phyloP scores from a whole-genome alignment of 148 eudicot genomes.

The Vaccinium darrowii region DNA sequence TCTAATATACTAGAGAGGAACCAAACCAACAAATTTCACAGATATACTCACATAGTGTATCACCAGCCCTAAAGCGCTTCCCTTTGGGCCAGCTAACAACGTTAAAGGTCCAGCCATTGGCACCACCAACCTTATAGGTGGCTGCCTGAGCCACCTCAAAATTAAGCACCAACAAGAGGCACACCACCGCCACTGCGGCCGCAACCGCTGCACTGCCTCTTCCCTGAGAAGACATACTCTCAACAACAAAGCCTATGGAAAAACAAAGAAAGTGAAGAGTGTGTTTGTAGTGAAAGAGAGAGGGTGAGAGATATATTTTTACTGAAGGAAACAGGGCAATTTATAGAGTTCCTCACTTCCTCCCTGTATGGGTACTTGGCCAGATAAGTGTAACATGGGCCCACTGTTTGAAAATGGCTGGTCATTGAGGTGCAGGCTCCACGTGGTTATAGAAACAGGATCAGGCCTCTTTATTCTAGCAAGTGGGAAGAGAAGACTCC shows the following conservation, averaged over 20 bases:
- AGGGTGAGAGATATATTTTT: not conserved
- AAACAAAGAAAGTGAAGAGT: not conserved
- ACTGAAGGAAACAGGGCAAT: not conserved
- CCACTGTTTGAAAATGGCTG: slow-evolving; percentile 1
- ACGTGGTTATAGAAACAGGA: not conserved
- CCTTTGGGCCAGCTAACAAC: slow-evolving; percentile 43
- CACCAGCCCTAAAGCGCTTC: slow-evolving; percentile 58
- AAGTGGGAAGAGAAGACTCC: not conserved
- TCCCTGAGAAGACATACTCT: slow-evolving; percentile 40
- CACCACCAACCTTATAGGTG: slow-evolving; percentile 48
- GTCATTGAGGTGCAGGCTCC: not conserved
- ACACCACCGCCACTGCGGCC: slow-evolving; percentile 14
- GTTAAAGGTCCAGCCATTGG: slow-evolving; percentile 50
- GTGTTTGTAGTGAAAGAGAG: not conserved
- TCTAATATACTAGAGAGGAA: not conserved
- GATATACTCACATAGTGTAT: slow-evolving; percentile 44
- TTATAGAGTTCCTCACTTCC: not conserved
- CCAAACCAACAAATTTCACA: not conserved
- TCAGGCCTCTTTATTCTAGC: not conserved
- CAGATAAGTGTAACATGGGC: not conserved
- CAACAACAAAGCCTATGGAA: not conserved
- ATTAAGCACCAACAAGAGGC: slow-evolving; percentile 20
- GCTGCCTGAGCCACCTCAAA: slow-evolving; percentile 36
- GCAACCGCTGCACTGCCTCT: slow-evolving; percentile 52
- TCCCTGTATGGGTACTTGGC: not conserved